Percentiles rank a stretch among this genome's conserved stretches.
Evolutionary conservation across 2,329 filamentous ascomycete species (phyloP).

Genomic region (Pezizomycotina sp.): DNA sequence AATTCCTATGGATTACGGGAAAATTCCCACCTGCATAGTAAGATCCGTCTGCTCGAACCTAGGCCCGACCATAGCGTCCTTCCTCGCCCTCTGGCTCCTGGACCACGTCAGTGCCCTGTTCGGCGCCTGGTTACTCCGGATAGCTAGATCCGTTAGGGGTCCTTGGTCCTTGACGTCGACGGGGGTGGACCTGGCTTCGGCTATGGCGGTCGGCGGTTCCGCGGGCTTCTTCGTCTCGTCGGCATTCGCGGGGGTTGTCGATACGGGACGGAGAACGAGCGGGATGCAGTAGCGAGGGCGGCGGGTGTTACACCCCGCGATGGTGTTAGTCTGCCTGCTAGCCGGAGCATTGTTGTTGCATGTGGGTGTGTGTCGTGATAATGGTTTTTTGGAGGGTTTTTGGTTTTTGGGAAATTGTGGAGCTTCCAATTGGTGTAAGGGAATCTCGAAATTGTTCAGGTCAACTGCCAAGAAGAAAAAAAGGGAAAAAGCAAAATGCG

Average conservation of each 20-base stretch:
- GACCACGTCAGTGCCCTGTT: constrained; percentile 75
- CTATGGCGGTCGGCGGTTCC: constrained; percentile 29
- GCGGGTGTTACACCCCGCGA: constrained; percentile 29
- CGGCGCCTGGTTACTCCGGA: constrained; percentile 57
- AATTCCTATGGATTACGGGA: constrained; percentile 7
- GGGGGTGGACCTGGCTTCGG: constrained; percentile 31
- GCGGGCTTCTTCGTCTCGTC: constrained; percentile 30
- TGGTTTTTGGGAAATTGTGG: constrained; percentile 4
- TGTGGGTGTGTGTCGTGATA: constrained; percentile 36
- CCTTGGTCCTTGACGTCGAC: constrained; percentile 50
- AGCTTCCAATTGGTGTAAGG: not conserved
- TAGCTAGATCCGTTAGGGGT: constrained; percentile 39
- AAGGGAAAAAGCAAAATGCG: not conserved
- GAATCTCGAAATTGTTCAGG: not conserved
- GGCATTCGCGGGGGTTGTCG: constrained; percentile 36
- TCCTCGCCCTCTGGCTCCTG: constrained; percentile 63
- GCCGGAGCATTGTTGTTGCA: constrained; percentile 40
- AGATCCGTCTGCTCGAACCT: constrained; percentile 96
- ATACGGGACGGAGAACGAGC: constrained; percentile 29
- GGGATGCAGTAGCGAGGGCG: not conserved
- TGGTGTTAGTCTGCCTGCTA: constrained; percentile 41
- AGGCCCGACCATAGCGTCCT: constrained; percentile 77
- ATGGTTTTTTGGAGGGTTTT: constrained; percentile 32
- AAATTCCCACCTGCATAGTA: constrained; percentile 59
- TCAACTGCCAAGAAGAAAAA: not conserved